phyloP scores from a whole-genome alignment of 2,329 filamentous ascomycete species.

The Calonectria leucothoes region DNA sequence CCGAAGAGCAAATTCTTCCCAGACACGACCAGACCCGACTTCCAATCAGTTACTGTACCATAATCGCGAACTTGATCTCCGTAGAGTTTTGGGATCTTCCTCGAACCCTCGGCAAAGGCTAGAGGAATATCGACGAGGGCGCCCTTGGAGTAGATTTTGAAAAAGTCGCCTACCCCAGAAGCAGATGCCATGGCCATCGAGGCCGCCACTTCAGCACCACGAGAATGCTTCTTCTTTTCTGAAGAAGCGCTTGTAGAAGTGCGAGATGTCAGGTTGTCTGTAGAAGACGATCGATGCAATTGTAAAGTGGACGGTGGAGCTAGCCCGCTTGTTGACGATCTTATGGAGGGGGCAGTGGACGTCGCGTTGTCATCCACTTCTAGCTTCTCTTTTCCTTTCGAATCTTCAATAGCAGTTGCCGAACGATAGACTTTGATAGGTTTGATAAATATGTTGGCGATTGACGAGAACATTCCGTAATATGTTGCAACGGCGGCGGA shows the following conservation, averaged over 20 bases:
- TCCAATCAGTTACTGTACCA: constrained; percentile 16
- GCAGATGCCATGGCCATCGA: constrained; percentile 20
- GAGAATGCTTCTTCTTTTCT: background rate
- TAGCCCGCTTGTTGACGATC: background rate
- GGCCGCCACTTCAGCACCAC: background rate
- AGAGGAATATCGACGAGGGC: constrained; percentile 19
- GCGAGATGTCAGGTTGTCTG: background rate
- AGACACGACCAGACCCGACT: constrained; percentile 12
- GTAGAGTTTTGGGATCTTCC: constrained; percentile 17
- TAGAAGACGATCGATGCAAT: background rate
- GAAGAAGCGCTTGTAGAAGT: background rate
- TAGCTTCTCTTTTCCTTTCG: background rate
- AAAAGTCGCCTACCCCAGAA: constrained; percentile 10
- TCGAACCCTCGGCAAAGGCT: constrained; percentile 30
- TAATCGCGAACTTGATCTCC: constrained; percentile 22
- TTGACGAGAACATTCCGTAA: constrained; percentile 6
- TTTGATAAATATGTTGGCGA: constrained; percentile 18
- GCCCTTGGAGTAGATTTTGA: constrained; percentile 24
- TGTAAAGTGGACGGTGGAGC: background rate
- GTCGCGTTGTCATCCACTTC: background rate
- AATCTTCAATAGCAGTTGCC: background rate
- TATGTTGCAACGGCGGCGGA: constrained; percentile 7
- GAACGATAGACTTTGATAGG: constrained; percentile 26
- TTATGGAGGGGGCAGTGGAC: background rate
- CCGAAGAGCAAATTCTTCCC: constrained; percentile 18